Conservation (phyloP, 164 flowering plant species). For the Magnolia officinalis region DNA sequence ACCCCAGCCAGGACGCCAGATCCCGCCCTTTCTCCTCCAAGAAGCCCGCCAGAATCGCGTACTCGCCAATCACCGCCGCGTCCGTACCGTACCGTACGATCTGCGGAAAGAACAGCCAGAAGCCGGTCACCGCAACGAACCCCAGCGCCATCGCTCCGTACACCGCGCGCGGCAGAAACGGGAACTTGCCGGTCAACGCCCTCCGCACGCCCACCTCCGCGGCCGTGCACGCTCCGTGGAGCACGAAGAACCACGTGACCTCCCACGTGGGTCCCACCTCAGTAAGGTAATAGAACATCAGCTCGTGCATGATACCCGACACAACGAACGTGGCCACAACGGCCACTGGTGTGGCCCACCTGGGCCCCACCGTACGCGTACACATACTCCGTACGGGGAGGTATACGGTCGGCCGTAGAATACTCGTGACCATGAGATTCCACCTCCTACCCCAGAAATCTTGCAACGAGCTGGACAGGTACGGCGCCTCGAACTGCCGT, state of each 20-base stretch:
- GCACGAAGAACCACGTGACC: conserved; percentile 21
- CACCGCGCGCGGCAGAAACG: conserved; percentile 13
- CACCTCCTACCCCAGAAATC: conserved; percentile 27
- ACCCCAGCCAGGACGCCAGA: background rate
- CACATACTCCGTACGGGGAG: conserved; percentile 4
- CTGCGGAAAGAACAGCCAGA: conserved; percentile 47
- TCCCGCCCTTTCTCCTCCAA: background rate
- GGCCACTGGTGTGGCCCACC: conserved; percentile 6
- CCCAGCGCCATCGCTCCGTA: conserved; percentile 26
- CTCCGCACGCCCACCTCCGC: conserved; percentile 9
- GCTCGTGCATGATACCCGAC: conserved; percentile 25
- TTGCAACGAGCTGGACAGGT: conserved; percentile 18
- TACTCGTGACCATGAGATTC: conserved; percentile 22
- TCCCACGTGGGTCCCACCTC: conserved; percentile 19
- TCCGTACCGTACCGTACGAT: conserved; percentile 29
- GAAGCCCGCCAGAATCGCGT: background rate
- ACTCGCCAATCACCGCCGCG: conserved; percentile 17
- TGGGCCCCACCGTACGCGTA: background rate
- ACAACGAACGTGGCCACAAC: conserved; percentile 13
- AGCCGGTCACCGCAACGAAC: conserved; percentile 35
- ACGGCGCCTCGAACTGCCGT: conserved; percentile 19
- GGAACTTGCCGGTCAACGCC: conserved; percentile 4
- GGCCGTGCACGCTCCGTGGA: conserved; percentile 16
- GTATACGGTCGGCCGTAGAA: conserved; percentile 20
- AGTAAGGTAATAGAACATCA: conserved; percentile 12